Percentiles rank a stretch among this genome's conserved stretches.
Conservation (phyloP, 2,329 filamentous ascomycete species). For the Apiospora kogelbergensis region DNA sequence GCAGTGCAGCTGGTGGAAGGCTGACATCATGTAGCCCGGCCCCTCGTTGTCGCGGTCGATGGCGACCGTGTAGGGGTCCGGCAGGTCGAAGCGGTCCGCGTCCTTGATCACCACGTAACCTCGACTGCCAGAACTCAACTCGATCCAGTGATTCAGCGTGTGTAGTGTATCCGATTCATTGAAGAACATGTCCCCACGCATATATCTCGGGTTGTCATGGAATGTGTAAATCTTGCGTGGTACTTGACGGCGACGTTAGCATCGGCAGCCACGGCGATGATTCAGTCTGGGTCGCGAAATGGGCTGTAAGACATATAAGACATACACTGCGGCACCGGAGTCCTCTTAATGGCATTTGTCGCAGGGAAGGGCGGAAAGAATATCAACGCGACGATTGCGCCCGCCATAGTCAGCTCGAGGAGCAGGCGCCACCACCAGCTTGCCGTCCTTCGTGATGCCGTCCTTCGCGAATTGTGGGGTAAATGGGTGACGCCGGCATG, state of each 20-base stretch:
- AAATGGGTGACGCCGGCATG: slow-evolving; percentile 11
- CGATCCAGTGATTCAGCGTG: slow-evolving; percentile 36
- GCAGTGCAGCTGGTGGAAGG: slow-evolving; percentile 42
- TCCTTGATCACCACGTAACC: slow-evolving; percentile 34
- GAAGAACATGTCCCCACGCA: slow-evolving; percentile 36
- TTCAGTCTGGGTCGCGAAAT: not conserved
- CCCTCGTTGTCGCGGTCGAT: slow-evolving; percentile 30
- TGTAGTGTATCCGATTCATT: slow-evolving; percentile 31
- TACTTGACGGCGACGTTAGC: slow-evolving; percentile 21
- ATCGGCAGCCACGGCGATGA: slow-evolving; percentile 11
- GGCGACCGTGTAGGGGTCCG: slow-evolving; percentile 31
- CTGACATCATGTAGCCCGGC: slow-evolving; percentile 39
- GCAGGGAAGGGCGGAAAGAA: slow-evolving; percentile 18
- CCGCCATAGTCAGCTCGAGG: slow-evolving; percentile 32
- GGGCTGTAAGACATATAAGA: not conserved
- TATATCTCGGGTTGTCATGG: slow-evolving; percentile 29
- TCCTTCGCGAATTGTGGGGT: slow-evolving; percentile 10
- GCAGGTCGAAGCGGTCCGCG: slow-evolving; percentile 27
- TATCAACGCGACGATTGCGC: slow-evolving; percentile 26
- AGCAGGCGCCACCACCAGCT: slow-evolving; percentile 27
- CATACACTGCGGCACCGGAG: slow-evolving; percentile 35
- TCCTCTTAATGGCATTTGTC: slow-evolving; percentile 17
- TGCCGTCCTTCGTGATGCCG: slow-evolving; percentile 11
- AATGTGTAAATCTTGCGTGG: slow-evolving; percentile 36
- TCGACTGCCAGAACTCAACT: slow-evolving; percentile 30